A percentile compares a stretch with the other conserved stretches of the same genome.
These are phyloP conservation scores for Bolboschoenoplectus hybrid DNA, from an alignment of 202 grass and related monocot species.

Conservation along the genomic window DNA sequence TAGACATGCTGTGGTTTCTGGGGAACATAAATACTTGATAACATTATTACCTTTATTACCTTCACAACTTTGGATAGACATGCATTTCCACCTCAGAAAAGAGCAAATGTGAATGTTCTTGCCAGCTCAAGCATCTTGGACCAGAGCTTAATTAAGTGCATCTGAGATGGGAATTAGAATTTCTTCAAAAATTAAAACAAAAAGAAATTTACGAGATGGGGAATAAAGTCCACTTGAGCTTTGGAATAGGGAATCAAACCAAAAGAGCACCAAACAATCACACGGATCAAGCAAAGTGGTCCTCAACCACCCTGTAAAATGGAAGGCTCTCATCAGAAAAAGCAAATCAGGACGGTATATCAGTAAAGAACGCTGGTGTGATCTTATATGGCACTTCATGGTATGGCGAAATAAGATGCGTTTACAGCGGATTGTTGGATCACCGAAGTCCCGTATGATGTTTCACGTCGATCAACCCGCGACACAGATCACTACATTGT, in stretches of 20 bases:
- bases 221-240: constrained; percentile 33
- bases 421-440: too few species aligned
- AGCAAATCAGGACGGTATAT: neutral
- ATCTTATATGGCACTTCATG: neutral
- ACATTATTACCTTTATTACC: neutral
- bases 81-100: neutral
- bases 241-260: constrained; percentile 23
- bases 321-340: constrained; percentile 16
- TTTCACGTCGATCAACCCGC: neutral
- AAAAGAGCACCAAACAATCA: constrained; percentile 16
- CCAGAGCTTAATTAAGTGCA: neutral
- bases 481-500: neutral
- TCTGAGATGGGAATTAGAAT: neutral
- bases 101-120: neutral
- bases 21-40: neutral
- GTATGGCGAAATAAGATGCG: neutral
- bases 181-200: too few species aligned
- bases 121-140: constrained; percentile 25
- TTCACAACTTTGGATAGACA: neutral
- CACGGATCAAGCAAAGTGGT: constrained; percentile 20
- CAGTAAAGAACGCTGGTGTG: neutral
- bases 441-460: too few species aligned
- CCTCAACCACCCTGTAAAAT: constrained; percentile 26
- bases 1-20: neutral
- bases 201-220: too few species aligned